Base-by-base conservation (phyloP, 768 basidiomycete genomes). In the Tricholoma saponaceum region DNA sequence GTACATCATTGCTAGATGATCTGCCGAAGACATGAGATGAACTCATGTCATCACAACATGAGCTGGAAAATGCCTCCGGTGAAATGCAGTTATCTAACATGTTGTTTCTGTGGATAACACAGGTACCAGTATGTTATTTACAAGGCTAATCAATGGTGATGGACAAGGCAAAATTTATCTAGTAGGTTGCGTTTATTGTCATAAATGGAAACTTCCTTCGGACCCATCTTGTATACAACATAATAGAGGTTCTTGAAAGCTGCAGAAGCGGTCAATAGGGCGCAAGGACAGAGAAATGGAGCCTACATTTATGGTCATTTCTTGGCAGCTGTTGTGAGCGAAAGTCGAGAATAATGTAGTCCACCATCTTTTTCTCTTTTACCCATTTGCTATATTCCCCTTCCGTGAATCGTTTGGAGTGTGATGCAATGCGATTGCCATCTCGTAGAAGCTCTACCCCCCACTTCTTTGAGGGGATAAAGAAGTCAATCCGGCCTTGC, bases 321-420 rank as follows among this genome's bases (percentile, higher is more conserved):
- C 39, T 41, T 41, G 39, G 39, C 39, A 41, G 39, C n/a, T 8
- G n/a, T 41, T 41, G 39, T 41, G 39, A 41, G 39, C 61, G 53
- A 47, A 22, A 64, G 33, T 64, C 61, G 39, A 64, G 61, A 54
- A 62, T 56, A 41, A 64, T 58, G 51, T 60, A 60, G 46, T 64
- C 61, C 5, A 30, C 37, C 39, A 62, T 23, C 32, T 14, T 8
- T n/a, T 55, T 44, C 9, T 8, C 23, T 41, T 41, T 41, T 18
- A 41, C 18, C 39, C 39, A 41, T 41, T 41, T 41, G 20, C 28
- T 41, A 52, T 58, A 62, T 23, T 30, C 33, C 26, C 49, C 43
- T 39, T 26, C 25, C 12, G 49, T 39, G 50, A 62, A 59, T 43
- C 54, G 47, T 14, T 37, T 35, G 49, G 51, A 58, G 52, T 58